phyloP scores from a whole-genome alignment of 1,284 basidiomycete genomes.

The Fereydounia khargensis region DNA sequence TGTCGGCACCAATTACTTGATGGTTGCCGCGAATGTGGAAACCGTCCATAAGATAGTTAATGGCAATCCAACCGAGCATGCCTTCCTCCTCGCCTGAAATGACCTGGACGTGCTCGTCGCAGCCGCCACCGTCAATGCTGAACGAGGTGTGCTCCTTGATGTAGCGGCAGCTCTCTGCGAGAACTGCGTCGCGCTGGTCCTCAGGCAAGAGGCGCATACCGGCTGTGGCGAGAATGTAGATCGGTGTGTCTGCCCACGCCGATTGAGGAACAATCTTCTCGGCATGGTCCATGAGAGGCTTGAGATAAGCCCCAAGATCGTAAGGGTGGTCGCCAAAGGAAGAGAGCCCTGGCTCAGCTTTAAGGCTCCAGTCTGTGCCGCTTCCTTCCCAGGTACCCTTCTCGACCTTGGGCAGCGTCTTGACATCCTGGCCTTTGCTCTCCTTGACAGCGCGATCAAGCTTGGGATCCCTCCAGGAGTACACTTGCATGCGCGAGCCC shows the following conservation, averaged over 20 bases:
- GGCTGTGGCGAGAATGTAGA: constrained; percentile 93
- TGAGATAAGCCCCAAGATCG: constrained; percentile 72
- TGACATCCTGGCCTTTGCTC: constrained; percentile 38
- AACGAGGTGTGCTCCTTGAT: constrained; percentile 78
- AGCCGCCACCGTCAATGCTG: constrained; percentile 63
- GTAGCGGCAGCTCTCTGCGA: constrained; percentile 75
- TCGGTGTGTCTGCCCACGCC: constrained; percentile 75
- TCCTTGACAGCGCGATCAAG: constrained; percentile 59
- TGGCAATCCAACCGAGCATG: constrained; percentile 93
- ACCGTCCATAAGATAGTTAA: constrained; percentile 98
- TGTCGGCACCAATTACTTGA: constrained; percentile 20
- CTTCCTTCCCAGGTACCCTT: constrained; percentile 78
- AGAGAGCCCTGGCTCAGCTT: constrained; percentile 92
- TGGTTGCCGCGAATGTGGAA: constrained; percentile 62
- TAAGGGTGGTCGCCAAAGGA: constrained; percentile 72
- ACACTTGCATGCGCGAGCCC: constrained; percentile 91
- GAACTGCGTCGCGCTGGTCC: constrained; percentile 69
- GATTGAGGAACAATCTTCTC: constrained; percentile 79
- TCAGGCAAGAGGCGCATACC: constrained; percentile 87
- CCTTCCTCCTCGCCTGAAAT: constrained; percentile 98
- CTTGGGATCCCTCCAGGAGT: constrained; percentile 87
- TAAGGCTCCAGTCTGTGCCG: constrained; percentile 72
- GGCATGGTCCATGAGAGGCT: constrained; percentile 80
- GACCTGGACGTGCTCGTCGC: constrained; percentile 84
- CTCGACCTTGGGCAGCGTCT: constrained; percentile 75